These are phyloP conservation scores for Wickerhamiella allomyrinae DNA, from an alignment of 805 yeast species.

Conservation along the genomic window DNA sequence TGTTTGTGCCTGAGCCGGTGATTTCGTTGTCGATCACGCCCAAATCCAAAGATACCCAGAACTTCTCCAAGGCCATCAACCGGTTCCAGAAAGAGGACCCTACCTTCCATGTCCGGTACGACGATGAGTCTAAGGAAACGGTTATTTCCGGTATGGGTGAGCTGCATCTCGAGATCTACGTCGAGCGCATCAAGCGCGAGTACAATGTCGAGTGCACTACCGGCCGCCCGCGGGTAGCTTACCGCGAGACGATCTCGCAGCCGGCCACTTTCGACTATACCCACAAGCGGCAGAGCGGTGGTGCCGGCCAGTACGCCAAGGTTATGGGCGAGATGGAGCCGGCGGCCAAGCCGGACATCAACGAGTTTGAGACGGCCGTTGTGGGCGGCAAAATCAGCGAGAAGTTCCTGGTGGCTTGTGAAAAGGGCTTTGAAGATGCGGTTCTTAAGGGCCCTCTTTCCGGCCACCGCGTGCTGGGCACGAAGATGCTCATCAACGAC, in stretches of 20 bases:
- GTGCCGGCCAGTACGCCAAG: conserved; percentile 98
- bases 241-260: conserved; percentile 77
- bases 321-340: conserved; percentile 74
- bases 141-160: conserved; percentile 97
- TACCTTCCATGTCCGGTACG: conserved; percentile 85
- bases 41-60: conserved; percentile 68
- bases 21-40: conserved; percentile 86
- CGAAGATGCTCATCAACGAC: conserved; percentile 83
- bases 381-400: conserved; percentile 97
- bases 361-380: conserved; percentile 69
- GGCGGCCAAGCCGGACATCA: conserved; percentile 26
- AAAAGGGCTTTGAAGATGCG: conserved; percentile 88
- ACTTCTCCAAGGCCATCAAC: conserved; percentile 92
- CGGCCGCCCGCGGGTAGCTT: conserved; percentile 96
- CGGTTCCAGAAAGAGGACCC: conserved; percentile 99
- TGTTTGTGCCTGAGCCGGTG: conserved; percentile 98
- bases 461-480: conserved; percentile 90
- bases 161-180: conserved; percentile 90
- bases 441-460: conserved; percentile 92
- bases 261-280: conserved; percentile 77
- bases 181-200: conserved; percentile 96
- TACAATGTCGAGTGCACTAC: conserved; percentile 90
- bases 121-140: conserved; percentile 84
- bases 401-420: conserved; percentile 85
- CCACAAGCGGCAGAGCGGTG: conserved; percentile 97